Evolutionary conservation across 176 grass and related monocot species (phyloP).

Genomic region (Urochloa ruziziensis): DNA sequence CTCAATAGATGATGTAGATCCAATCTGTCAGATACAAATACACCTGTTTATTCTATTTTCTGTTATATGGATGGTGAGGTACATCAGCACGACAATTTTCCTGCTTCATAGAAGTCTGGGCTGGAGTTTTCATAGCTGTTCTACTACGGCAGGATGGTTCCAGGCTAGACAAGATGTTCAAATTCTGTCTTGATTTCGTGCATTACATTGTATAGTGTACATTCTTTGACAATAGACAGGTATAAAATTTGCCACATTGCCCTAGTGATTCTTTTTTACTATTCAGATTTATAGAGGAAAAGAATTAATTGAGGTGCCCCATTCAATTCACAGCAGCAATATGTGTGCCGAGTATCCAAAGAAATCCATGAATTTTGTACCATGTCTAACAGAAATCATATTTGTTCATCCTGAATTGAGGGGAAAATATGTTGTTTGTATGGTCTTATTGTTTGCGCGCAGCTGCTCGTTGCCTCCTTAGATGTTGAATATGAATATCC

Average conservation of each 20-base stretch:
- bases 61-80: constrained; percentile 28
- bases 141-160: constrained; percentile 24
- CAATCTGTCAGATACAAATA: constrained; percentile 34
- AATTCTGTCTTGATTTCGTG: constrained; percentile 27
- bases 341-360: background rate
- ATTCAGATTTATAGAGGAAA: constrained; percentile 37
- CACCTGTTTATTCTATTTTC: constrained; percentile 1
- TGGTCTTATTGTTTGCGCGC: background rate
- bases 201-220: constrained; percentile 59
- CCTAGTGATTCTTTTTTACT: constrained; percentile 36
- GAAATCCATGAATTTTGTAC: constrained; percentile 15
- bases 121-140: background rate
- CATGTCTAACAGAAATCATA: background rate
- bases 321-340: background rate
- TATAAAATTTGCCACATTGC: constrained; percentile 27
- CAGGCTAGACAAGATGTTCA: constrained; percentile 25
- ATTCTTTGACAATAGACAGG: constrained; percentile 44
- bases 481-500: background rate
- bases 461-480: background rate
- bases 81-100: background rate
- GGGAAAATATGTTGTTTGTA: background rate
- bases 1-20: constrained; percentile 53
- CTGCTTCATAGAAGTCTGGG: background rate
- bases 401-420: constrained; percentile 2
- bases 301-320: constrained; percentile 4